These are phyloP conservation scores for Ustilago cynodontis DNA, from an alignment of 1,284 basidiomycete species.

Conservation along the genomic window DNA sequence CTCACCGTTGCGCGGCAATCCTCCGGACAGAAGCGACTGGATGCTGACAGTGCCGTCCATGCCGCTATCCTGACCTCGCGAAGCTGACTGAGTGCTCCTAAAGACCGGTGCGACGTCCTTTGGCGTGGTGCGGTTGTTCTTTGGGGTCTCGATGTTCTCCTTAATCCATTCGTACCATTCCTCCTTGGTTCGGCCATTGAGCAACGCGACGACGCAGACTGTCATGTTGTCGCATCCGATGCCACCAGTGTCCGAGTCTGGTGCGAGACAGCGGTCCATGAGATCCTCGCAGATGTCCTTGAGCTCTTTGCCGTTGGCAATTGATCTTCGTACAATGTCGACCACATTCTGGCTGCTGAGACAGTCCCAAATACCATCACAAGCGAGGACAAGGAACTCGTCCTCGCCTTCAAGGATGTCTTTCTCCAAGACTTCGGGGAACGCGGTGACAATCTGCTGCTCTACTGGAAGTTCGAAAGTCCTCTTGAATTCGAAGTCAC, in stretches of 20 bases:
- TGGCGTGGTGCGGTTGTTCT: slow-evolving; percentile 81
- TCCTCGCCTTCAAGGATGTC: slow-evolving; percentile 83
- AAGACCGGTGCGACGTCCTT: slow-evolving; percentile 71
- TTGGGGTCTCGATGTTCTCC: slow-evolving; percentile 80
- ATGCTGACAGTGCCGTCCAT: slow-evolving; percentile 57
- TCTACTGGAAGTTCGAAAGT: slow-evolving; percentile 84
- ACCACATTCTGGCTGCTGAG: slow-evolving; percentile 91
- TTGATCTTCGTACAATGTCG: slow-evolving; percentile 85
- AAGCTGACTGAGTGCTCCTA: slow-evolving; percentile 72
- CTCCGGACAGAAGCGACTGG: slow-evolving; percentile 64
- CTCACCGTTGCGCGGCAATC: slow-evolving; percentile 54
- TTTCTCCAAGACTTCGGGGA: slow-evolving; percentile 90
- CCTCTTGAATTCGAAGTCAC: slow-evolving; percentile 99
- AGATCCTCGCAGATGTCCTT: slow-evolving; percentile 87
- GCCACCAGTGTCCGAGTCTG: slow-evolving; percentile 90
- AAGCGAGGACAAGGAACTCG: slow-evolving; percentile 95
- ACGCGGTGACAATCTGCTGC: slow-evolving; percentile 92
- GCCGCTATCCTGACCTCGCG: slow-evolving; percentile 28
- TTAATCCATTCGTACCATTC: slow-evolving; percentile 95
- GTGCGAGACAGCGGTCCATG: slow-evolving; percentile 93
- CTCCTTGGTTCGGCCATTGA: slow-evolving; percentile 86
- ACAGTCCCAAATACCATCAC: slow-evolving; percentile 99
- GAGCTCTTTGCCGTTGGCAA: slow-evolving; percentile 85
- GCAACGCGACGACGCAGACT: slow-evolving; percentile 86
- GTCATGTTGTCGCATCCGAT: slow-evolving; percentile 99